Percentiles rank a stretch among this genome's conserved stretches.
These are phyloP conservation scores for Glonium stellatum DNA, from an alignment of 495 filamentous ascomycete species.

Conservation along the genomic window DNA sequence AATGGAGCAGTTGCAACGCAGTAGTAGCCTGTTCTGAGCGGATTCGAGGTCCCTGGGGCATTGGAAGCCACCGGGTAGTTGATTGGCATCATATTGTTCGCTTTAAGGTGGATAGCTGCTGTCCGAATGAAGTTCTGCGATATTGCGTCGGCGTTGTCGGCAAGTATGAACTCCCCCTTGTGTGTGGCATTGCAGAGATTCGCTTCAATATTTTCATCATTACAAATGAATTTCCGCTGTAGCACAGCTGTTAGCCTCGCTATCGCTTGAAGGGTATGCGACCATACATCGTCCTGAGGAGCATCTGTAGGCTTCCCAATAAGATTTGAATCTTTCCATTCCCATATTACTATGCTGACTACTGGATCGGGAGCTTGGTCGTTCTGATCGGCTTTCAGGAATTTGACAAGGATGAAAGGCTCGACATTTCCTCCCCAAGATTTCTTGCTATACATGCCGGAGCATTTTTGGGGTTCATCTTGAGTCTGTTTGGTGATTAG, in stretches of 20 bases:
- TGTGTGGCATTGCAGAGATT: slow-evolving; percentile 65
- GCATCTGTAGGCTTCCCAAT: slow-evolving; percentile 50
- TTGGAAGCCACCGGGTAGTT: slow-evolving; percentile 60
- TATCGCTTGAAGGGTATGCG: slow-evolving; percentile 25
- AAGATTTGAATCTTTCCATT: slow-evolving; percentile 78
- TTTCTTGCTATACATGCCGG: slow-evolving; percentile 92
- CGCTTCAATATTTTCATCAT: slow-evolving; percentile 55
- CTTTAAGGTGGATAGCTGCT: slow-evolving; percentile 71
- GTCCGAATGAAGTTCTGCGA: slow-evolving; percentile 68
- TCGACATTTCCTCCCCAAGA: slow-evolving; percentile 84
- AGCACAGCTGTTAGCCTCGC: slow-evolving; percentile 10
- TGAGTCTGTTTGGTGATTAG: slow-evolving; percentile 60
- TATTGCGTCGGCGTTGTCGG: slow-evolving; percentile 59
- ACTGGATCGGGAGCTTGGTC: slow-evolving; percentile 55
- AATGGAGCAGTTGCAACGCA: slow-evolving; percentile 71
- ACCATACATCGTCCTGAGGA: slow-evolving; percentile 20
- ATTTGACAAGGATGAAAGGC: slow-evolving; percentile 81
- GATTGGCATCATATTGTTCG: slow-evolving; percentile 52
- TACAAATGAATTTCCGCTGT: slow-evolving; percentile 70
- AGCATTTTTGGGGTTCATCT: slow-evolving; percentile 76
- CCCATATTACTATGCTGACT: slow-evolving; percentile 84
- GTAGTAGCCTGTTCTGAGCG: slow-evolving; percentile 82
- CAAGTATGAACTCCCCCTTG: slow-evolving; percentile 78
- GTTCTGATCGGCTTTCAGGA: slow-evolving; percentile 49
- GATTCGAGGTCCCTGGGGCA: slow-evolving; percentile 3